phyloP scores from a whole-genome alignment of 805 yeast genomes.

The Saccharomycopsis sp. region DNA sequence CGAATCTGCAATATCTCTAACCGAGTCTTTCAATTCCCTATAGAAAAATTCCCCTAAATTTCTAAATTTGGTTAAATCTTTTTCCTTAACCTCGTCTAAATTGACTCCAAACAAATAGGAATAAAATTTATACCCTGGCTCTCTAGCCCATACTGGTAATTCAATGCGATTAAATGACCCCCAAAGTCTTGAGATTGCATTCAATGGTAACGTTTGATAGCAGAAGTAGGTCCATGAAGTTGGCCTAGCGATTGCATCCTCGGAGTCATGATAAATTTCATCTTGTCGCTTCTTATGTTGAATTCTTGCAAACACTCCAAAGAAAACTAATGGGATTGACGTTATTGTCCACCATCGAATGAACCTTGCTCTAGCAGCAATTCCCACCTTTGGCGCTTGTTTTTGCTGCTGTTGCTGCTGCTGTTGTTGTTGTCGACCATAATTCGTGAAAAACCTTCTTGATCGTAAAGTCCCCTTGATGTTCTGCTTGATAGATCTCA shows the following conservation, averaged over 20 bases:
- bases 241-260: conserved; percentile 46
- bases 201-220: conserved; percentile 84
- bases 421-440: background rate
- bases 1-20: conserved; percentile 37
- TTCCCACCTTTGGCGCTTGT: too few species aligned
- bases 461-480: background rate
- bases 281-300: conserved; percentile 29
- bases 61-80: conserved; percentile 62
- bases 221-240: conserved; percentile 87
- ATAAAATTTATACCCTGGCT: conserved; percentile 73
- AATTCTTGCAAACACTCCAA: conserved; percentile 46
- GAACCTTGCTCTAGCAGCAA: too few species aligned
- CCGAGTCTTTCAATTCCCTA: conserved; percentile 59
- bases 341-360: conserved; percentile 48
- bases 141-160: conserved; percentile 83
- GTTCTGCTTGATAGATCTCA: background rate
- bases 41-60: conserved; percentile 91
- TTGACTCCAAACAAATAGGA: conserved; percentile 80
- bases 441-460: background rate
- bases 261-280: conserved; percentile 25
- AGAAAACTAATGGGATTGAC: conserved; percentile 44
- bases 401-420: background rate
- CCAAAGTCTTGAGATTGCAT: conserved; percentile 90
- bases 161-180: conserved; percentile 80
- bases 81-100: conserved; percentile 80